Percentiles rank a stretch among this genome's conserved stretches.
phyloP scores from a whole-genome alignment of 2,329 filamentous ascomycete genomes.

The Rhinocladiella similis region DNA sequence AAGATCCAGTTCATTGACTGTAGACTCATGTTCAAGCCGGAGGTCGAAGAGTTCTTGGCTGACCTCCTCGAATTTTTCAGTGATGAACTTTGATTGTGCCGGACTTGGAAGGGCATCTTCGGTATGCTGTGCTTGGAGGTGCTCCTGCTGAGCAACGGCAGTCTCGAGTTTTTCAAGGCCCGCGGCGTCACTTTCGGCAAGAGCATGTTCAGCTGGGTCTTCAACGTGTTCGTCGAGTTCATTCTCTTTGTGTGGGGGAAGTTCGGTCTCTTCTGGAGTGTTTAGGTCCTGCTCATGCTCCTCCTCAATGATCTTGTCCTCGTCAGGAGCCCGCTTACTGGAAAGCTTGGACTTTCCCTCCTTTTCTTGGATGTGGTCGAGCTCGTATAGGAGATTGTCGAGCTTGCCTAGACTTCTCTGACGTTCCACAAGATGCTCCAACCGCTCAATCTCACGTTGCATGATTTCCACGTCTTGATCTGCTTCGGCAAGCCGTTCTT shows the following conservation, averaged over 20 bases:
- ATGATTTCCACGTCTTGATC: conserved; percentile 96
- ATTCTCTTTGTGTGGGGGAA: conserved; percentile 33
- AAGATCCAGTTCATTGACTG: conserved; percentile 75
- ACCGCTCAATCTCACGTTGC: conserved; percentile 90
- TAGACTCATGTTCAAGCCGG: conserved; percentile 84
- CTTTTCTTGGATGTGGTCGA: conserved; percentile 74
- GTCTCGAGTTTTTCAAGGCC: conserved; percentile 40
- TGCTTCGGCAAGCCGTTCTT: conserved; percentile 90
- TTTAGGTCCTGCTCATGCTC: conserved; percentile 44
- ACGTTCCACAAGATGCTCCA: conserved; percentile 93
- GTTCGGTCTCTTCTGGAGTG: conserved; percentile 46
- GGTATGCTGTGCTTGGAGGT: conserved; percentile 47
- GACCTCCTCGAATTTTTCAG: conserved; percentile 88
- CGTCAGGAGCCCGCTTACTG: conserved; percentile 28
- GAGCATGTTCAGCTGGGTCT: conserved; percentile 22
- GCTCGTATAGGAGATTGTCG: conserved; percentile 85
- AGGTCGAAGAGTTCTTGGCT: conserved; percentile 90
- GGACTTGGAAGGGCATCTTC: conserved; percentile 62
- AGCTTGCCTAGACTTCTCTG: conserved; percentile 93
- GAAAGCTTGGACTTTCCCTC: conserved; percentile 40
- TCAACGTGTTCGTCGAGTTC: conserved; percentile 25
- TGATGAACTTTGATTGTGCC: conserved; percentile 80
- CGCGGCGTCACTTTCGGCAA: conserved; percentile 31
- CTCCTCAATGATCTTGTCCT: conserved; percentile 38
- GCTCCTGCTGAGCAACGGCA: conserved; percentile 28